Percentiles rank a stretch among this genome's conserved stretches.
phyloP scores from a whole-genome alignment of 768 basidiomycete genomes.

The Suillus tomentosus region DNA sequence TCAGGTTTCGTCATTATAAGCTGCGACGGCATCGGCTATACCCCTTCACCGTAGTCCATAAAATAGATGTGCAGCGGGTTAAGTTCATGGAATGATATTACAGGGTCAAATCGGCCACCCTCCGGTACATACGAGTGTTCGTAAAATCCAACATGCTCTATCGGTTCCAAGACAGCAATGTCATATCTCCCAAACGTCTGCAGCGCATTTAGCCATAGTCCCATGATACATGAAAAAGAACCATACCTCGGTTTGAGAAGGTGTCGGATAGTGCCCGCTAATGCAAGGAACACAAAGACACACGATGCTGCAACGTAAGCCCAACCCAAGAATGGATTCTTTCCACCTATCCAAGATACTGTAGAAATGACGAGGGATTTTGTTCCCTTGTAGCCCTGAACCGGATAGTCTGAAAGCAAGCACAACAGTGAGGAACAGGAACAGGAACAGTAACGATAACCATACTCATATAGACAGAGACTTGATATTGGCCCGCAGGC shows the following conservation, averaged over 20 bases:
- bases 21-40: constrained; percentile 68
- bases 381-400: constrained; percentile 86
- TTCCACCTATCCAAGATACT: constrained; percentile 98
- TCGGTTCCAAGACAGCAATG: constrained; percentile 83
- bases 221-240: constrained; percentile 12
- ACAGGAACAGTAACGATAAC: constrained; percentile 19
- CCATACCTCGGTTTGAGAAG: constrained; percentile 86
- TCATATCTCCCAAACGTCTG: constrained; percentile 87
- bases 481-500: constrained; percentile 70
- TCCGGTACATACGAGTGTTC: constrained; percentile 23
- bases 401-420: constrained; percentile 80
- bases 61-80: constrained; percentile 17
- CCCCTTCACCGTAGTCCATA: constrained; percentile 19
- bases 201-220: constrained; percentile 12
- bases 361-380: constrained; percentile 98
- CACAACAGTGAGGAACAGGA: constrained; percentile 11
- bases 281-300: constrained; percentile 84
- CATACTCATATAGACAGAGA: constrained; percentile 82
- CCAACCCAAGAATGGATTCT: constrained; percentile 98
- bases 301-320: constrained; percentile 90
- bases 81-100: constrained; percentile 25
- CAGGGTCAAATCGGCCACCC: constrained; percentile 15
- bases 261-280: constrained; percentile 90
- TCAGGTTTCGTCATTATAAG: constrained; percentile 47
- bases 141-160: constrained; percentile 21